Conservation (phyloP, 495 filamentous ascomycete species). For the Aspergillus carlsbadensis region DNA sequence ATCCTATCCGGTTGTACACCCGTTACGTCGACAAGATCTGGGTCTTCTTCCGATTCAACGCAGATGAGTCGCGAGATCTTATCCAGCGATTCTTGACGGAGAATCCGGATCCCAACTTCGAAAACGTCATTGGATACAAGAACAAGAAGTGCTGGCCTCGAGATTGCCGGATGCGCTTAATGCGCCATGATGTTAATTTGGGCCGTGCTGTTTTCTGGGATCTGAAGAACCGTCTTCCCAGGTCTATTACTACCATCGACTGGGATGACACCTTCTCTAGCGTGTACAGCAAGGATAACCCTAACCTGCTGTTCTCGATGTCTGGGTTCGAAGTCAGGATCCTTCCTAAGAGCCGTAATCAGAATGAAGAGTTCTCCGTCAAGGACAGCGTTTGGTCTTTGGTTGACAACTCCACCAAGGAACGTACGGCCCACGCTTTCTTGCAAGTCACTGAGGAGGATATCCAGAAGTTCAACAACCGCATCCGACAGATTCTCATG, state of each 20-base stretch:
- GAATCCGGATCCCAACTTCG: constrained; percentile 98
- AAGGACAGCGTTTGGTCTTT: constrained; percentile 99
- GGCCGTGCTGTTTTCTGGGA: constrained; percentile 99
- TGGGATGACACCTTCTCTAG: constrained; percentile 99
- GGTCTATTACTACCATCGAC: constrained; percentile 94
- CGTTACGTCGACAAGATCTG: constrained; percentile 98
- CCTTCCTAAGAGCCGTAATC: constrained; percentile 91
- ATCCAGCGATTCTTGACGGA: constrained; percentile 98
- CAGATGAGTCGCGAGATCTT: constrained; percentile 91
- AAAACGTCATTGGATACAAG: constrained; percentile 98
- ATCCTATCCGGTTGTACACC: constrained; percentile 95
- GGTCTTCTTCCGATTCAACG: constrained; percentile 92
- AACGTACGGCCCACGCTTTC: constrained; percentile 97
- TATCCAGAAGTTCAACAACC: constrained; percentile 98
- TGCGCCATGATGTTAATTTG: constrained; percentile 99
- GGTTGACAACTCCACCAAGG: constrained; percentile 93
- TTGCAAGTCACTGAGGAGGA: constrained; percentile 98
- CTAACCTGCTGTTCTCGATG: constrained; percentile 97
- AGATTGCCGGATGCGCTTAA: constrained; percentile 95
- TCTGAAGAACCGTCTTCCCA: constrained; percentile 91
- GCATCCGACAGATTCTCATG: constrained; percentile 98
- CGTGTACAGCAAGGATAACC: constrained; percentile 98
- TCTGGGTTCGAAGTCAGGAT: constrained; percentile 97
- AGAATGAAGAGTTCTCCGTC: constrained; percentile 93
- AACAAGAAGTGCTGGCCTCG: constrained; percentile 99